Evolutionary conservation across 257 asterid genomes (phyloP).

Genomic region (Solanum raphanifolium): DNA sequence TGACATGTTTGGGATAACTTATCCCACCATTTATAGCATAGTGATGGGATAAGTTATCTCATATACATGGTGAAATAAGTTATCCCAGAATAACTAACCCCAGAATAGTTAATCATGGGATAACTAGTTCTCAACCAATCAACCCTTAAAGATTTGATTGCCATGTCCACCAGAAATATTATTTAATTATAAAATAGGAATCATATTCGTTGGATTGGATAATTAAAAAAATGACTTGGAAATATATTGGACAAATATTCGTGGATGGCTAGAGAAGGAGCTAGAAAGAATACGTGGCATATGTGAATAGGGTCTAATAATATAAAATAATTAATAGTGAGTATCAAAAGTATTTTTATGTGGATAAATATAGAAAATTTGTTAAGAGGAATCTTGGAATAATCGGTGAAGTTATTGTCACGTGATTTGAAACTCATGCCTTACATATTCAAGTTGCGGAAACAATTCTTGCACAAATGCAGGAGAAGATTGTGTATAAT

Average conservation of each 20-base stretch:
- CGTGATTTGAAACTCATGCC: neutral
- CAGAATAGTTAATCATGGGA: fast-evolving
- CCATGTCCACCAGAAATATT: too few species aligned
- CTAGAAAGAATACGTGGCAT: neutral
- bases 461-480: too few species aligned
- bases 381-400: neutral
- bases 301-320: neutral
- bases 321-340: neutral
- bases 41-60: too few species aligned
- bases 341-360: neutral
- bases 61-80: too few species aligned
- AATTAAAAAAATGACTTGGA: neutral
- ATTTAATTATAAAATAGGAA: neutral
- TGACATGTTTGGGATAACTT: too few species aligned
- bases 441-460: neutral
- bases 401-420: neutral
- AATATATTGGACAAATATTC: neutral
- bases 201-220: neutral
- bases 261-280: neutral
- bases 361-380: neutral
- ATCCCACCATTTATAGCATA: too few species aligned
- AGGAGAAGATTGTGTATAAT: neutral
- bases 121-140: too few species aligned
- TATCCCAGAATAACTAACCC: too few species aligned
- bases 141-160: too few species aligned